These are phyloP conservation scores for Mycena leptocephala DNA, from an alignment of 768 basidiomycete species.

Conservation along the genomic window DNA sequence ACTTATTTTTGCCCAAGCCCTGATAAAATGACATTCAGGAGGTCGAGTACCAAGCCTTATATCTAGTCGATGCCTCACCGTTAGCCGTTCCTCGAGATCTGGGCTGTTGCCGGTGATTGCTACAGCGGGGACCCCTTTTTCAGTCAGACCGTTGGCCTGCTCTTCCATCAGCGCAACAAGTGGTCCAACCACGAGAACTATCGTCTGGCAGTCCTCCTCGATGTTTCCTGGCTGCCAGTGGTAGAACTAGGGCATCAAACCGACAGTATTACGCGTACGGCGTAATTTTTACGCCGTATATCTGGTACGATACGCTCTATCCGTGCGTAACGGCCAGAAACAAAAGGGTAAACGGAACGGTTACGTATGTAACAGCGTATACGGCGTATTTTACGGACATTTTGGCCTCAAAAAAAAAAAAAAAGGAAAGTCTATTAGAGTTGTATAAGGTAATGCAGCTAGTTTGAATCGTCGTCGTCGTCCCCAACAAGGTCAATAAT, in stretches of 20 bases:
- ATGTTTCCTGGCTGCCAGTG: conserved; percentile 33
- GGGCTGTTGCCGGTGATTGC: conserved; percentile 13
- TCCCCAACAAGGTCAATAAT: too few relatives aligned
- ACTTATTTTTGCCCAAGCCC: conserved; percentile 28
- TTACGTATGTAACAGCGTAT: too few relatives aligned
- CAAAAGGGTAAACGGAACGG: too few relatives aligned
- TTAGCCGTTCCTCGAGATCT: conserved; percentile 11
- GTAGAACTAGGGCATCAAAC: conserved; percentile 39
- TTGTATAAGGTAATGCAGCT: too few relatives aligned
- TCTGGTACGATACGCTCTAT: too few relatives aligned
- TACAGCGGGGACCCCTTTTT: conserved; percentile 17
- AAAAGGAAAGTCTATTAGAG: too few relatives aligned
- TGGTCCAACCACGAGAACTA: conserved; percentile 34
- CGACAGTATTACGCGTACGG: too few relatives aligned
- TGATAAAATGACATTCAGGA: not conserved
- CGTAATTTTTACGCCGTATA: too few relatives aligned
- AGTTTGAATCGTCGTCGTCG: too few relatives aligned
- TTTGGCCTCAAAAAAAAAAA: too few relatives aligned
- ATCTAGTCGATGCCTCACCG: not conserved
- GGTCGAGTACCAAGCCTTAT: not conserved
- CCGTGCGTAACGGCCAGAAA: too few relatives aligned
- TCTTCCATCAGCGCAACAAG: conserved; percentile 28
- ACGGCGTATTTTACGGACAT: too few relatives aligned
- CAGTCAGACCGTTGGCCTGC: conserved; percentile 18
- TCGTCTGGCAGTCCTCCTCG: conserved; percentile 20